Evolutionary conservation across 2,329 filamentous ascomycete genomes (phyloP).

Genomic region (Myriosclerotinia scirpicola): DNA sequence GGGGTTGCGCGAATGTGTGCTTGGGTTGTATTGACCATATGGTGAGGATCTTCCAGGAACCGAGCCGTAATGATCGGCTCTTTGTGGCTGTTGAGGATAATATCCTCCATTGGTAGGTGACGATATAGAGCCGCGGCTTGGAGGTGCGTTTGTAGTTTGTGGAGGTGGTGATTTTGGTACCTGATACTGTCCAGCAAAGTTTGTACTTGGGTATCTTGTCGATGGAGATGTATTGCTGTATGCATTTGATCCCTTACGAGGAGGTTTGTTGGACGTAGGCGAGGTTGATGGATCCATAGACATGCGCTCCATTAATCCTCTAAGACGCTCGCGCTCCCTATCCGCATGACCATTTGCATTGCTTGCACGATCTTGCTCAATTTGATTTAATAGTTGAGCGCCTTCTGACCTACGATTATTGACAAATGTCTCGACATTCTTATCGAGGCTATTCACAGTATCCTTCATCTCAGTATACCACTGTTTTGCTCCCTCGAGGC

Average conservation of each 20-base stretch:
- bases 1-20: constrained; percentile 37
- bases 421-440: constrained; percentile 97
- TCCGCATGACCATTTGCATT: constrained; percentile 53
- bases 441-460: constrained; percentile 84
- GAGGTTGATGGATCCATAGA: constrained; percentile 68
- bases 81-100: constrained; percentile 28
- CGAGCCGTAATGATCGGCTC: constrained; percentile 14
- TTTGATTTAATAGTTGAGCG: constrained; percentile 82
- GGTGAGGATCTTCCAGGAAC: constrained; percentile 48
- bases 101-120: constrained; percentile 43
- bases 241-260: constrained; percentile 37
- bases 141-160: constrained; percentile 40
- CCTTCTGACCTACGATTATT: constrained; percentile 92
- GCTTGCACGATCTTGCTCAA: constrained; percentile 47
- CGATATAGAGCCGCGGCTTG: constrained; percentile 47
- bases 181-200: constrained; percentile 59
- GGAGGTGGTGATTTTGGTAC: constrained; percentile 53
- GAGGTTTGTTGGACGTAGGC: constrained; percentile 45
- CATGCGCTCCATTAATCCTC: constrained; percentile 92
- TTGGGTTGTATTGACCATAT: constrained; percentile 48
- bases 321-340: constrained; percentile 79
- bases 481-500: constrained; percentile 80
- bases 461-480: constrained; percentile 98
- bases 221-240: constrained; percentile 43
- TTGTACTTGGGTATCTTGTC: constrained; percentile 54